Percentiles rank a stretch among this genome's conserved stretches.
Conservation (phyloP, 805 yeast genomes). For the Nakazawaea pomicola region DNA sequence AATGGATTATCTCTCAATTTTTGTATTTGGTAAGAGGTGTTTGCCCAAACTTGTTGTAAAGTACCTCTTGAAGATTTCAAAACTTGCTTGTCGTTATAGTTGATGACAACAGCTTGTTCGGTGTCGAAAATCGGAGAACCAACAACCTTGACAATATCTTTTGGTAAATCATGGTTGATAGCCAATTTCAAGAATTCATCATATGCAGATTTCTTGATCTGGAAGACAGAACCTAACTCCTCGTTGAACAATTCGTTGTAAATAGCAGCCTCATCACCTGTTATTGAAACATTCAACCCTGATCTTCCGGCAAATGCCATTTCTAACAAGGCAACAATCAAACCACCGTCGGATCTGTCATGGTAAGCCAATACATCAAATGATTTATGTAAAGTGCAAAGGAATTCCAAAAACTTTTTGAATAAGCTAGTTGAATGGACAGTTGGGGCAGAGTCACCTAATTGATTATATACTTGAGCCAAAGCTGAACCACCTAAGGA, state of each 20-base stretch:
- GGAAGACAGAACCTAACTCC: slow-evolving; percentile 96
- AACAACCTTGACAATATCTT: slow-evolving; percentile 49
- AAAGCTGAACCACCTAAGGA: slow-evolving; percentile 91
- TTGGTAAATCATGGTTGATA: slow-evolving; percentile 51
- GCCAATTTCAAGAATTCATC: slow-evolving; percentile 53
- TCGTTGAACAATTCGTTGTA: slow-evolving; percentile 74
- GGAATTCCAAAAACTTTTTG: slow-evolving; percentile 64
- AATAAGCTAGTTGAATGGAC: slow-evolving; percentile 65
- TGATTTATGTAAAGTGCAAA: slow-evolving; percentile 64
- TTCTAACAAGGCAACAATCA: slow-evolving; percentile 77
- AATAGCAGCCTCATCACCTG: slow-evolving; percentile 35
- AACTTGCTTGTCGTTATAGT: slow-evolving; percentile 42
- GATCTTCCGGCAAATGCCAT: slow-evolving; percentile 97
- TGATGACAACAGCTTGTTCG: slow-evolving; percentile 45
- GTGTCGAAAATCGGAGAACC: slow-evolving; percentile 60
- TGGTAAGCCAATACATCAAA: slow-evolving; percentile 81
- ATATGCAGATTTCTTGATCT: slow-evolving; percentile 52
- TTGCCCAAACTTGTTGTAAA: slow-evolving; percentile 80
- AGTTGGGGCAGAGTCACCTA: slow-evolving; percentile 79
- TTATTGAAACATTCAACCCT: slow-evolving; percentile 60
- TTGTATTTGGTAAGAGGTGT: slow-evolving; percentile 87
- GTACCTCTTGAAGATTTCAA: slow-evolving; percentile 56
- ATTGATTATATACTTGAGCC: slow-evolving; percentile 87
- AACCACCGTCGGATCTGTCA: slow-evolving; percentile 96
- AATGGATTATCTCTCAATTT: slow-evolving; percentile 90